A percentile compares a stretch with the other conserved stretches of the same genome.
Evolutionary conservation across 345 rosid genomes (phyloP).

Genomic region (Citrus cavaleriei): DNA sequence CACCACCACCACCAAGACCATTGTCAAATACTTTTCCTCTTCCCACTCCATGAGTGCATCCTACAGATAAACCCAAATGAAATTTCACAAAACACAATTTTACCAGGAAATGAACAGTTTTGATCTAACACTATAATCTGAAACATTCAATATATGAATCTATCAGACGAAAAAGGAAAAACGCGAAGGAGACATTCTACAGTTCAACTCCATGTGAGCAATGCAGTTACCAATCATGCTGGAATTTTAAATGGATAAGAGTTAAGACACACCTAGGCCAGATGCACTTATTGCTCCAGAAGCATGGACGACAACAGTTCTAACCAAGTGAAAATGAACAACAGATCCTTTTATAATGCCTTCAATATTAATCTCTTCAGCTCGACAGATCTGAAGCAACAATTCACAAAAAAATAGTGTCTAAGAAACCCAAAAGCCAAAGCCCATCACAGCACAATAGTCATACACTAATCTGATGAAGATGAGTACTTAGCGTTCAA

Average conservation of each 20-base stretch:
- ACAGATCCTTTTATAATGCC: conserved; percentile 59
- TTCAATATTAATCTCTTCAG: conserved; percentile 51
- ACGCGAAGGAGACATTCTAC: neutral
- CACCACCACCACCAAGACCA: conserved; percentile 87
- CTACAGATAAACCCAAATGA: conserved; percentile 34
- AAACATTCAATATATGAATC: neutral
- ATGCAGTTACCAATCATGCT: neutral
- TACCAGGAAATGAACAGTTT: neutral
- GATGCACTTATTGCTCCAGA: conserved; percentile 51
- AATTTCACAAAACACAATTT: conserved; percentile 1
- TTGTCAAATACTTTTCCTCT: conserved; percentile 62
- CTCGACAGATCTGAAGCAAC: conserved; percentile 61
- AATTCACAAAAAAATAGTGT: conserved; percentile 10
- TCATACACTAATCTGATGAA: conserved; percentile 15
- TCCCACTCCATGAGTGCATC: conserved; percentile 89
- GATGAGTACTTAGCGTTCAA: conserved; percentile 22
- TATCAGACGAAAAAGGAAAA: neutral
- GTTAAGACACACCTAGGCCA: conserved; percentile 42
- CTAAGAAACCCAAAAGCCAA: conserved; percentile 15
- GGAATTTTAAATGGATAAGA: neutral
- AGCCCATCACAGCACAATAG: conserved; percentile 3
- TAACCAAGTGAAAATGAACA: conserved; percentile 65
- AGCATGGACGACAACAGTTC: conserved; percentile 38
- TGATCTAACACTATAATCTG: neutral
- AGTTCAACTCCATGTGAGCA: neutral